A percentile compares a stretch with the other conserved stretches of the same genome.
Conservation (phyloP, 257 asterid species). For the Paulownia fortunei region DNA sequence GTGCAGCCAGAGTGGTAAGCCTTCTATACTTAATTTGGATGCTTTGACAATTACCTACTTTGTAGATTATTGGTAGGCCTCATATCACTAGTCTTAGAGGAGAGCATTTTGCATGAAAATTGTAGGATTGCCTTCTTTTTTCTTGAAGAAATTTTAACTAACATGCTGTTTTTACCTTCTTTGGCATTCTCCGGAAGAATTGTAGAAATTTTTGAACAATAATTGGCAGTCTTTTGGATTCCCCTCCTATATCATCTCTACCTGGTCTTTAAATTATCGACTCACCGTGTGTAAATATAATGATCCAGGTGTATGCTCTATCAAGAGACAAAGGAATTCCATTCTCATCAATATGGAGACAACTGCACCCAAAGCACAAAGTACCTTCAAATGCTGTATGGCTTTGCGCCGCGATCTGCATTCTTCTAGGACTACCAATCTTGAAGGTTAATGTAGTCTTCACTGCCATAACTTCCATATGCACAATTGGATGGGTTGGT, state of each 20-base stretch:
- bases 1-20: constrained; percentile 55
- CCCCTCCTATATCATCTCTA: too few species aligned
- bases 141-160: background rate
- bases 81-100: background rate
- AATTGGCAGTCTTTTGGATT: too few species aligned
- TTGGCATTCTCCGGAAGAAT: too few species aligned
- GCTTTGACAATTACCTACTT: background rate
- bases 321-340: constrained; percentile 62
- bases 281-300: background rate
- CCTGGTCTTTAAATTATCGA: background rate
- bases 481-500: constrained; percentile 59
- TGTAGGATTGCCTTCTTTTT: background rate
- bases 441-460: constrained; percentile 48
- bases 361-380: constrained; percentile 46
- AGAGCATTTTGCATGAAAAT: too few species aligned
- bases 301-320: constrained; percentile 48
- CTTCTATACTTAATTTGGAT: background rate
- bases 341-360: constrained; percentile 45
- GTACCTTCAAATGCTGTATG: constrained; percentile 60
- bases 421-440: constrained; percentile 53
- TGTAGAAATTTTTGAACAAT: too few species aligned
- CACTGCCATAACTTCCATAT: constrained; percentile 54
- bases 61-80: background rate
- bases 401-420: constrained; percentile 49
- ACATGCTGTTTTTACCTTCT: too few species aligned